Evolutionary conservation across 2,329 filamentous ascomycete species (phyloP).

Genomic region (Beauveria sp.): DNA sequence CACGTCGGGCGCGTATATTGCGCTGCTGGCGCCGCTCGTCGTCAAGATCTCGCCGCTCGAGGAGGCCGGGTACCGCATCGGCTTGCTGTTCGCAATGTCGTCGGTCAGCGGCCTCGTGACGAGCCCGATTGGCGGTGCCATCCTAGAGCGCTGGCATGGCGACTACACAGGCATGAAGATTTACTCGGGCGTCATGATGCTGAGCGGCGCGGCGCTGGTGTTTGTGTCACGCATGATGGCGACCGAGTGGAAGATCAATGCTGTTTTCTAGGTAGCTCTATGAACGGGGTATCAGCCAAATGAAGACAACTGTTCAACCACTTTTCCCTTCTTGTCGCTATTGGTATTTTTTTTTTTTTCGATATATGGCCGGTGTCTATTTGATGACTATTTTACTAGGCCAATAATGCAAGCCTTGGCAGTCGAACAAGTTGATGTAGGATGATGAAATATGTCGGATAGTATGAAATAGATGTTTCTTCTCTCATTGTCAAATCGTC

Average conservation of each 20-base stretch:
- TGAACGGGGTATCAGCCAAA: conserved; percentile 13
- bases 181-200: conserved; percentile 20
- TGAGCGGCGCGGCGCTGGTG: conserved; percentile 18
- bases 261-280: conserved; percentile 15
- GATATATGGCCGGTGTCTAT: background rate
- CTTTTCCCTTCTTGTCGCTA: background rate
- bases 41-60: conserved; percentile 47
- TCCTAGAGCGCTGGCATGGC: conserved; percentile 14
- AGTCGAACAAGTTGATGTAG: background rate
- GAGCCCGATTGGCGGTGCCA: conserved; percentile 43
- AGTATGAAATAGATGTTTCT: background rate
- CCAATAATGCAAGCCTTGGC: background rate
- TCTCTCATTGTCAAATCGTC: background rate
- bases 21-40: conserved; percentile 30
- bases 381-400: background rate
- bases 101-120: conserved; percentile 45
- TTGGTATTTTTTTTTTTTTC: background rate
- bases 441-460: background rate
- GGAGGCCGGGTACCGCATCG: conserved; percentile 40
- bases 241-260: conserved; percentile 16
- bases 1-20: conserved; percentile 33
- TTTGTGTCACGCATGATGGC: conserved; percentile 15
- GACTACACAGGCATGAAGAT: conserved; percentile 22
- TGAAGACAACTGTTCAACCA: background rate
- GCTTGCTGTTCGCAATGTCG: conserved; percentile 37